Percentiles rank a stretch among this genome's conserved stretches.
phyloP scores from a whole-genome alignment of 1,284 basidiomycete genomes.

The Paramarasmius palmivorus region DNA sequence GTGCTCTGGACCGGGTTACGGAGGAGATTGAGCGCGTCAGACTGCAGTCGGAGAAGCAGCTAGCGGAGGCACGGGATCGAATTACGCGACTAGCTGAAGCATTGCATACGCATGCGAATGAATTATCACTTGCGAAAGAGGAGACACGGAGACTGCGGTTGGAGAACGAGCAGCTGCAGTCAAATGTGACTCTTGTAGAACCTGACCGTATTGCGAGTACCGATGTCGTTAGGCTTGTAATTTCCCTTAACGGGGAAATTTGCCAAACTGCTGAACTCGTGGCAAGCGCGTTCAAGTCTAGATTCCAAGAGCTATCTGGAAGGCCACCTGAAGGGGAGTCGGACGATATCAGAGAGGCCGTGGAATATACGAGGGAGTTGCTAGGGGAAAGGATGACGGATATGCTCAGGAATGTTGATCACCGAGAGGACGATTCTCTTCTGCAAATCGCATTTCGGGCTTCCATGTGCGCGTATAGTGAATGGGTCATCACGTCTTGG shows the following conservation, averaged over 20 bases:
- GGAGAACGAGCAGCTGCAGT: slow-evolving; percentile 21
- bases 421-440: slow-evolving; percentile 37
- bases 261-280: slow-evolving; percentile 43
- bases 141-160: neutral
- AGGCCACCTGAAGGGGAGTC: neutral
- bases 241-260: slow-evolving; percentile 45
- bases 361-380: slow-evolving; percentile 5
- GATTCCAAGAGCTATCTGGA: no score
- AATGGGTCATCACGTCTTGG: slow-evolving; percentile 44
- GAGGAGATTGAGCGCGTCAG: neutral
- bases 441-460: slow-evolving; percentile 49
- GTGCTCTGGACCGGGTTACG: neutral
- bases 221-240: slow-evolving; percentile 41
- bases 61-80: neutral
- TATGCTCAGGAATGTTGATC: slow-evolving; percentile 19
- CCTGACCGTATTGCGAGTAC: slow-evolving; percentile 41
- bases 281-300: slow-evolving; percentile 27
- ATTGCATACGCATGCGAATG: neutral
- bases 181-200: slow-evolving; percentile 32
- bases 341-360: neutral
- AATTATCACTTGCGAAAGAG: neutral
- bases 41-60: neutral
- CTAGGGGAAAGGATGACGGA: slow-evolving; percentile 4
- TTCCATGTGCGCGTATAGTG: slow-evolving; percentile 33
- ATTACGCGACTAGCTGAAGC: neutral